Percentiles rank a stretch among this genome's conserved stretches.
These are phyloP conservation scores for Sophora flavescens DNA, from an alignment of 306 rosid genomes.

Conservation along the genomic window DNA sequence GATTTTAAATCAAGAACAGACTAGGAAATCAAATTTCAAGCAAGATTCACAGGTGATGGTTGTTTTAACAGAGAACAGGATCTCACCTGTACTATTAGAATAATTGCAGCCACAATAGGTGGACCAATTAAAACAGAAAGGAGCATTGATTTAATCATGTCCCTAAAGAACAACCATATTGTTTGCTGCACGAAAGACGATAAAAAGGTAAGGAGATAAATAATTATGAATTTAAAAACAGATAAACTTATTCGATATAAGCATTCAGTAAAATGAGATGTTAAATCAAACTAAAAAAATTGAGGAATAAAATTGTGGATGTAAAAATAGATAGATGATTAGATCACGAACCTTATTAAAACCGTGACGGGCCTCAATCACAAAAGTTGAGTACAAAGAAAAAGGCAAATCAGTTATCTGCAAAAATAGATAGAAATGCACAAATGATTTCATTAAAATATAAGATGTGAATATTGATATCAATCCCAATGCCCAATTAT, in stretches of 20 bases:
- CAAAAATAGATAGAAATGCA: conserved; percentile 50
- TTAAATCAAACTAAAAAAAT: conserved; percentile 42
- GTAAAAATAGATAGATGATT: conserved; percentile 10
- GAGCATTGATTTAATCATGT: conserved; percentile 80
- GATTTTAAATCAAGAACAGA: conserved; percentile 26
- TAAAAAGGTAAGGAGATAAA: conserved; percentile 41
- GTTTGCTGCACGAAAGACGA: conserved; percentile 80
- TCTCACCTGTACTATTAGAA: conserved; percentile 85
- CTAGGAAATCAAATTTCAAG: conserved; percentile 19
- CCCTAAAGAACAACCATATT: conserved; percentile 88
- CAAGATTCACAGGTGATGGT: conserved; percentile 28
- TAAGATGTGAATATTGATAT: conserved; percentile 18
- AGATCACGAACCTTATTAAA: conserved; percentile 78
- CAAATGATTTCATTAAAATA: conserved; percentile 37
- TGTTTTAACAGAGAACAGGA: conserved; percentile 8
- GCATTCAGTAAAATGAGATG: conserved; percentile 26
- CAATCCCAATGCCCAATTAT: conserved; percentile 13
- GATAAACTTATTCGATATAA: not conserved
- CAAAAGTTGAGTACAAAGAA: conserved; percentile 94
- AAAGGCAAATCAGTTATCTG: conserved; percentile 96
- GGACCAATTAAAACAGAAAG: conserved; percentile 81
- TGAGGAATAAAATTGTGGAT: conserved; percentile 20
- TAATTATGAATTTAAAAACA: conserved; percentile 19
- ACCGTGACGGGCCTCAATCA: conserved; percentile 95
- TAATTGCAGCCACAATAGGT: conserved; percentile 91